A percentile compares a stretch with the other conserved stretches of the same genome.
Evolutionary conservation across 345 rosid species (phyloP).

Genomic region (Dovyalis caffra): DNA sequence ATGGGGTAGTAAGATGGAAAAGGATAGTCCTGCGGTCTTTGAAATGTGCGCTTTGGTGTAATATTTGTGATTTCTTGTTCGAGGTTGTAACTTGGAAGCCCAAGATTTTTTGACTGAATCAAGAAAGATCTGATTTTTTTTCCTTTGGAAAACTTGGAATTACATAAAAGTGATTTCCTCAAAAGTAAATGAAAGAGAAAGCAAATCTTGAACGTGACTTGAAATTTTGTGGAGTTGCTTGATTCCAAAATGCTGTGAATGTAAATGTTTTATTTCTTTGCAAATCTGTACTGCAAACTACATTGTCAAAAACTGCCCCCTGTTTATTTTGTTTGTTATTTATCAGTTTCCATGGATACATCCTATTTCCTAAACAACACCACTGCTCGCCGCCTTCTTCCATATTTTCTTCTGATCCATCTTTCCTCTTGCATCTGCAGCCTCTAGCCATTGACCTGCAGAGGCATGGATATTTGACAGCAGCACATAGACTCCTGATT

Average conservation of each 20-base stretch:
- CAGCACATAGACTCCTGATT: constrained; percentile 40
- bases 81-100: background rate
- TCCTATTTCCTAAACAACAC: constrained; percentile 1
- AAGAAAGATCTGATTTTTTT: background rate
- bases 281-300: no score
- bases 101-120: background rate
- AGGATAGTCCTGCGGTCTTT: background rate
- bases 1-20: background rate
- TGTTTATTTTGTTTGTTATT: background rate
- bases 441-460: constrained; percentile 34
- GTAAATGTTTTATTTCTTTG: no score
- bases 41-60: background rate
- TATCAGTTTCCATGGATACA: background rate
- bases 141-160: no score
- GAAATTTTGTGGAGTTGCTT: no score
- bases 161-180: no score
- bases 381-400: constrained; percentile 21
- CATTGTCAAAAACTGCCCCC: no score
- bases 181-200: no score
- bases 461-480: constrained; percentile 36
- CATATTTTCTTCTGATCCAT: constrained; percentile 16
- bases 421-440: constrained; percentile 14
- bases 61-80: background rate
- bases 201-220: no score
- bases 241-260: no score